These are phyloP conservation scores for Wickerhamiella siamensis DNA, from an alignment of 805 yeast species.

Conservation along the genomic window DNA sequence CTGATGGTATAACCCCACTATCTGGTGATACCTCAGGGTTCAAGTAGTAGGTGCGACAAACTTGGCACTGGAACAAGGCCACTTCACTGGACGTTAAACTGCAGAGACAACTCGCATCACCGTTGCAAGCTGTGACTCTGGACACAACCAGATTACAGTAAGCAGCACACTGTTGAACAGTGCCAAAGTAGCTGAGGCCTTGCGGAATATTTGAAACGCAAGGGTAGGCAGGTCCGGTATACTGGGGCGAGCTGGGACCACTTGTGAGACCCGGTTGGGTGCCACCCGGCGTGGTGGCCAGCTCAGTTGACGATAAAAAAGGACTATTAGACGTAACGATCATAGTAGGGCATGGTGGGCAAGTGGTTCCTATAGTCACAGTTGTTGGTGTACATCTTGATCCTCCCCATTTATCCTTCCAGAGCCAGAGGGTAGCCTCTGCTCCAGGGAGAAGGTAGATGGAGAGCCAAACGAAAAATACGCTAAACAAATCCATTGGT, in stretches of 20 bases:
- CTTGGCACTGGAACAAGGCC: constrained; percentile 9
- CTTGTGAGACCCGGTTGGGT: constrained; percentile 25
- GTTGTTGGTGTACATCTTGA: constrained; percentile 6
- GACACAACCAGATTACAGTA: constrained; percentile 8
- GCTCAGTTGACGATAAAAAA: constrained; percentile 28
- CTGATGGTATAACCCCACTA: constrained; percentile 5
- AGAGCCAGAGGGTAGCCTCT: no score
- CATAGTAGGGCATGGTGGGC: constrained; percentile 5
- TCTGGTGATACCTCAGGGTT: constrained; percentile 3
- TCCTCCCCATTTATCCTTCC: no score
- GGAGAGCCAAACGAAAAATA: no score
- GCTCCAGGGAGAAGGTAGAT: no score
- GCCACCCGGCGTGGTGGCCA: constrained; percentile 25
- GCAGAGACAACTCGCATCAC: constrained; percentile 3
- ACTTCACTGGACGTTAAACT: constrained; percentile 5
- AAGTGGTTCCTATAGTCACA: constrained; percentile 5
- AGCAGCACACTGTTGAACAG: constrained; percentile 7
- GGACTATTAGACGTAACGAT: constrained; percentile 18
- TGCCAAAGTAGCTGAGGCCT: constrained; percentile 8
- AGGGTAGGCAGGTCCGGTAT: constrained; percentile 2
- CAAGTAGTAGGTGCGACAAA: constrained; percentile 11
- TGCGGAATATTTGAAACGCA: constrained; percentile 9
- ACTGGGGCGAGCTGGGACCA: constrained; percentile 12
- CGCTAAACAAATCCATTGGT: no score
- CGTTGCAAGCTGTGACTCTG: constrained; percentile 1